Percentiles rank a stretch among this genome's conserved stretches.
Conservation (phyloP, 768 basidiomycete species). For the Macrolepiota fuliginosa region DNA sequence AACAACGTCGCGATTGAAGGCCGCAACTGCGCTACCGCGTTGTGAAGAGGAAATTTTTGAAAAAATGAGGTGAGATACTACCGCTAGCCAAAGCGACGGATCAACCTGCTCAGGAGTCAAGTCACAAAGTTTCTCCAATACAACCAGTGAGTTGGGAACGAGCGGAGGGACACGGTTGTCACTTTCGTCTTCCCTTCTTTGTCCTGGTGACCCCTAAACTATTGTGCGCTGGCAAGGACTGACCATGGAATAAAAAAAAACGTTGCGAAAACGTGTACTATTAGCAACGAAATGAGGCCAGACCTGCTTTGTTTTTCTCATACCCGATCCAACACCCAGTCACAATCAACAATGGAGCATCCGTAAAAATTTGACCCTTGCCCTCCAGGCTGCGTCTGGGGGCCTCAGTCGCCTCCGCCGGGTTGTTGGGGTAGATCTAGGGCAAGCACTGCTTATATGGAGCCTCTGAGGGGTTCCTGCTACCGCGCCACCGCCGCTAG, state of each 20-base stretch:
- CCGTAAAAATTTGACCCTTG: not conserved
- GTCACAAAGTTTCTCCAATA: not conserved
- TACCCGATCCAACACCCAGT: not conserved
- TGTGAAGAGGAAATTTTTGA: not conserved
- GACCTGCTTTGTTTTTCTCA: not conserved
- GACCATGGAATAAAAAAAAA: not conserved
- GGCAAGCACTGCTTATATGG: not conserved
- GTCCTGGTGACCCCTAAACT: not conserved
- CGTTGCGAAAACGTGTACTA: not conserved
- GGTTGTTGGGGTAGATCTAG: not conserved
- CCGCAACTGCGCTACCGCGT: not conserved
- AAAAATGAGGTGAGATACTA: not conserved
- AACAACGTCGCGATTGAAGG: not conserved
- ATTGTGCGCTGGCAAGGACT: not conserved
- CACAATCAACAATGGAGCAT: not conserved
- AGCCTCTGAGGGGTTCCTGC: not conserved
- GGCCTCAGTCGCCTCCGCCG: not conserved
- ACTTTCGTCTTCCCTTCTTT: not conserved
- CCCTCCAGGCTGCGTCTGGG: not conserved
- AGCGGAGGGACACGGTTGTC: too few relatives aligned
- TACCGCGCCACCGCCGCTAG: too few relatives aligned
- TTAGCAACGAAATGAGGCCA: not conserved
- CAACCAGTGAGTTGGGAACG: not conserved
- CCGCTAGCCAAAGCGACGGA: not conserved
- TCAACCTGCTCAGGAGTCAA: not conserved